These are phyloP conservation scores for Pseudozyma sp. DNA, from an alignment of 1,284 basidiomycete genomes.

Conservation along the genomic window DNA sequence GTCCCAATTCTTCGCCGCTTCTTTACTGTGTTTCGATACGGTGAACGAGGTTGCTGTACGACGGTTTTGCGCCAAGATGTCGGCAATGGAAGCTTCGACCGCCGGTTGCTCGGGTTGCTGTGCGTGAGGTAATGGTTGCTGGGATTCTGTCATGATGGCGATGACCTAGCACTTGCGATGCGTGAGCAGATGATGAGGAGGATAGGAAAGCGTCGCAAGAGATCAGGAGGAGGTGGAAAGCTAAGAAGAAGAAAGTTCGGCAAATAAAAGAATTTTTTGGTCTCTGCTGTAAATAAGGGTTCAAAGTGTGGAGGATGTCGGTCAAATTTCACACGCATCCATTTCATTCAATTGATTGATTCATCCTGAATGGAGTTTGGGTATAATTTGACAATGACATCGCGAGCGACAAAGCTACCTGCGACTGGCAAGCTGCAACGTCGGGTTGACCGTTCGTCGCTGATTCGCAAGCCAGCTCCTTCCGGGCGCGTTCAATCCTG, in stretches of 20 bases:
- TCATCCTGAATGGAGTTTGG: background rate
- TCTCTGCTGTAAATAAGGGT: too few relatives aligned
- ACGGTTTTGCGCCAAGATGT: conserved; percentile 50
- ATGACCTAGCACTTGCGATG: too few relatives aligned
- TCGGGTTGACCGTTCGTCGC: conserved; percentile 33
- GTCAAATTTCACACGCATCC: background rate
- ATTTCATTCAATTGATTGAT: background rate
- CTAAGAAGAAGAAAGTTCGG: too few relatives aligned
- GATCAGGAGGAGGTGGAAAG: background rate
- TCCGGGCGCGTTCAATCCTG: conserved; percentile 32
- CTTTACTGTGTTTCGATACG: conserved; percentile 58
- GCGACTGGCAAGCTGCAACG: conserved; percentile 32
- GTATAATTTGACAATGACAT: background rate
- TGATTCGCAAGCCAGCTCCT: conserved; percentile 40
- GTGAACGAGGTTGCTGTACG: conserved; percentile 50
- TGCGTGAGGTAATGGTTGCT: conserved; percentile 16
- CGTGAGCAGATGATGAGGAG: too few relatives aligned
- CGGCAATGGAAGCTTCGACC: conserved; percentile 27
- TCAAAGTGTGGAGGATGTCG: too few relatives aligned
- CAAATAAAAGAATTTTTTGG: too few relatives aligned
- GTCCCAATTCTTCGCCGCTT: conserved; percentile 67
- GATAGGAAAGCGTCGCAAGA: too few relatives aligned
- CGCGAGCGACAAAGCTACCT: conserved; percentile 4
- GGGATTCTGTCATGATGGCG: background rate
- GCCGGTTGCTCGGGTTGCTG: conserved; percentile 14